Conservation (phyloP, 2,329 filamentous ascomycete species). For the Exophiala oligosperma region DNA sequence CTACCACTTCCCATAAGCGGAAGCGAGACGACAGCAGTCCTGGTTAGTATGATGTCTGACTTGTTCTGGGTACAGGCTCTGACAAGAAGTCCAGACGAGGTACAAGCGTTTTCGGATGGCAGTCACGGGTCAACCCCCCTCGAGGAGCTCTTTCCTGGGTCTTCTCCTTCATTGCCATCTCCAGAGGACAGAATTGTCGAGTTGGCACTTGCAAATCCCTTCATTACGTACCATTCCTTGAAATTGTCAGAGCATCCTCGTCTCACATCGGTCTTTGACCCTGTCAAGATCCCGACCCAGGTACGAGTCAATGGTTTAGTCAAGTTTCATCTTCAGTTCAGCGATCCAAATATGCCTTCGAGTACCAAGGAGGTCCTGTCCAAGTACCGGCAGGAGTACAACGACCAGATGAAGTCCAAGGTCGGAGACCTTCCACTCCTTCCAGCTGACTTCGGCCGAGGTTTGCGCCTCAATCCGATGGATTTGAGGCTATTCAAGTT, state of each 20-base stretch:
- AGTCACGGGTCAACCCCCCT: neutral
- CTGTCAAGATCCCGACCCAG: neutral
- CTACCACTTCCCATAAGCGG: neutral
- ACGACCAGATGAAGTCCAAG: neutral
- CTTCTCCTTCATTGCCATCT: neutral
- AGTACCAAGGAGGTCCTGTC: neutral
- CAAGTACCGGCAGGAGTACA: neutral
- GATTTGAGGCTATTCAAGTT: neutral
- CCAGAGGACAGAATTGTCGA: neutral
- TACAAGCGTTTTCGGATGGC: neutral
- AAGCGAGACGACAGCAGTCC: neutral
- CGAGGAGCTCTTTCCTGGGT: neutral
- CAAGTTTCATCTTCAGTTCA: neutral
- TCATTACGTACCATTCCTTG: neutral
- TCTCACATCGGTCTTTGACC: neutral
- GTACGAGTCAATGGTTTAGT: neutral
- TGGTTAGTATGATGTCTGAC: neutral
- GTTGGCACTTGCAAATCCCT: neutral
- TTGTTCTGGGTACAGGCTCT: neutral
- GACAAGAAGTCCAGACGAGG: neutral
- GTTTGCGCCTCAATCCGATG: neutral
- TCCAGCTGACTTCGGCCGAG: neutral
- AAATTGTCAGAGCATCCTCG: neutral
- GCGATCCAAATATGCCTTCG: neutral
- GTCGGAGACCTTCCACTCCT: neutral